Evolutionary conservation across 805 yeast genomes (phyloP).

Genomic region (Lachancea waltii): DNA sequence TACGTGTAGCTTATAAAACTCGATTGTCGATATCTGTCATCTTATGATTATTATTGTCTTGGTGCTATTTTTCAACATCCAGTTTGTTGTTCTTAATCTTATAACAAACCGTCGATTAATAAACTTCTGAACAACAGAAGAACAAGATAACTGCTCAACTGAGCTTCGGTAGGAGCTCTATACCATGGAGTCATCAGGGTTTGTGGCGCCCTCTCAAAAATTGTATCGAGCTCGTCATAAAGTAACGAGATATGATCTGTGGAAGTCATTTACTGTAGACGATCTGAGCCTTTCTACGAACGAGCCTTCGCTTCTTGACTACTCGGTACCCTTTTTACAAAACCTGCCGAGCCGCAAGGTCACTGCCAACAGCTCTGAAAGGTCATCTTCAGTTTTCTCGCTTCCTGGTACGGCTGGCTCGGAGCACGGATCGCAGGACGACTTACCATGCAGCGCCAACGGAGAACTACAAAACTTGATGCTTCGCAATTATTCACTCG

Average conservation of each 20-base stretch:
- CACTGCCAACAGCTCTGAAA: not conserved
- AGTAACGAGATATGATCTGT: slow-evolving; percentile 14
- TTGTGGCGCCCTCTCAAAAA: slow-evolving; percentile 15
- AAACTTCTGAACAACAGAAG: too few relatives aligned
- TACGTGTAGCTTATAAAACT: too few relatives aligned
- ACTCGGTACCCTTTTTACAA: slow-evolving; percentile 15
- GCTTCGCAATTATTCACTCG: slow-evolving; percentile 16
- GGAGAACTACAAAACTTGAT: slow-evolving; percentile 10
- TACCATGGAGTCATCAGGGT: slow-evolving; percentile 1
- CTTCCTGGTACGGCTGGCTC: not conserved
- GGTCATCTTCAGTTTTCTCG: slow-evolving; percentile 8
- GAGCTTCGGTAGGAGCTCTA: too few relatives aligned
- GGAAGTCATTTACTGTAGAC: slow-evolving; percentile 11
- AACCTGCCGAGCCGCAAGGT: not conserved
- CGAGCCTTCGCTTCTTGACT: slow-evolving; percentile 9
- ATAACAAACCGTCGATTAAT: too few relatives aligned
- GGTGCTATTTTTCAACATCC: too few relatives aligned
- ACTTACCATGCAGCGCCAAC: slow-evolving; percentile 9
- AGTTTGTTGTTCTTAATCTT: too few relatives aligned
- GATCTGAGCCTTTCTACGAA: slow-evolving; percentile 4
- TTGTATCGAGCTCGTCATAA: slow-evolving; percentile 16
- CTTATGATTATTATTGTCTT: too few relatives aligned
- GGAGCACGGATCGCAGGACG: slow-evolving; percentile 3
- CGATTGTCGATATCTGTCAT: too few relatives aligned
- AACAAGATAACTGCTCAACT: too few relatives aligned